Conservation (phyloP, 2,329 filamentous ascomycete species). For the Apiospora koreana region DNA sequence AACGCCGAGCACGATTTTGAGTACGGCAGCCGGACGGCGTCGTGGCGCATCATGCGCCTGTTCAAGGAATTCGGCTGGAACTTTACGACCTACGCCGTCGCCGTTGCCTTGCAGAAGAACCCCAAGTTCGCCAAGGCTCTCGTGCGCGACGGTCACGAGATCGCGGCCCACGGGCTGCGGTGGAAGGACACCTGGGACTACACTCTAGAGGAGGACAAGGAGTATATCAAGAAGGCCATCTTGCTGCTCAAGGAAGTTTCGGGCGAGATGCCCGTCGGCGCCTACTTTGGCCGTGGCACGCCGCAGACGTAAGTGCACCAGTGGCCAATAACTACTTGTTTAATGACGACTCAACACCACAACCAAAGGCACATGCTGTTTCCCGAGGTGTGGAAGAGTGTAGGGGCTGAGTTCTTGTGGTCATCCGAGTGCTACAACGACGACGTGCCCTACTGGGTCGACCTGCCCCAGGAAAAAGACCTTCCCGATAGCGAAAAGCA, state of each 20-base stretch:
- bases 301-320: conserved; percentile 25
- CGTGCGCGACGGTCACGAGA: conserved; percentile 41
- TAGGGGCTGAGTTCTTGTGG: conserved; percentile 28
- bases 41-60: conserved; percentile 41
- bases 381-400: conserved; percentile 29
- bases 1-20: conserved; percentile 28
- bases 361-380: conserved; percentile 21
- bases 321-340: not conserved
- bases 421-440: conserved; percentile 32
- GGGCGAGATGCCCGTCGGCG: conserved; percentile 34
- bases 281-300: conserved; percentile 36
- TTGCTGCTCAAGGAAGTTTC: conserved; percentile 34
- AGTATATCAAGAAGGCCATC: conserved; percentile 39
- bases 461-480: conserved; percentile 29
- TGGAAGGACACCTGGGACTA: conserved; percentile 46
- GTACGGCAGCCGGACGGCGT: conserved; percentile 25
- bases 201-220: conserved; percentile 36
- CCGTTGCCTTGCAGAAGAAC: conserved; percentile 40
- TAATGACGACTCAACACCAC: not conserved
- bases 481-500: conserved; percentile 32
- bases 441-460: conserved; percentile 31
- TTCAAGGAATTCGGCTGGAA: conserved; percentile 43
- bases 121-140: conserved; percentile 40
- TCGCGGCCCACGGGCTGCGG: conserved; percentile 41
- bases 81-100: conserved; percentile 43